Base-by-base conservation (phyloP, 2,329 filamentous ascomycete genomes). In the Zasmidium angulare region DNA sequence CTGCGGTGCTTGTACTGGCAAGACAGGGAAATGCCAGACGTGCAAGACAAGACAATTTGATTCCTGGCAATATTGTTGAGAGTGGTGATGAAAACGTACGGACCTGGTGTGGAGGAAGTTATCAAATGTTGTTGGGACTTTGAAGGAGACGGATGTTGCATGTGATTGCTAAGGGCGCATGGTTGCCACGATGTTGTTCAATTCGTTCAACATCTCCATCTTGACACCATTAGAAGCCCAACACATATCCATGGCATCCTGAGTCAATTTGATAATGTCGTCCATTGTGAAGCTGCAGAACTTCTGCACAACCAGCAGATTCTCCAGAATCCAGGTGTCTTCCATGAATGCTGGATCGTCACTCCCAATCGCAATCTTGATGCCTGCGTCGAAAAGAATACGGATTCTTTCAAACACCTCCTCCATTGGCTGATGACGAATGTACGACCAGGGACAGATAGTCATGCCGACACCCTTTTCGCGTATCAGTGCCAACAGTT, bases 311-410 rank as follows among this genome's bases (percentile, higher is more conserved):
- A 81, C 74, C 52, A 78, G 71, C 72, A 82, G 69, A 54, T 81
- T 81, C 11, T 79, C 77, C 59, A 77, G 69, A 23, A 82, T 70
- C 80, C 79, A 83, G 36, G 79, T 77, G 58, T 82, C 74, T 58
- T 81, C 77, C 72, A 82, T 78, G 54, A 81, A 80, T 2, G 78
- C 77, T 12, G 79, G 80, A 61, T 82, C 79, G 63, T 82, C 80
- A 55, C 77, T 79, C 56, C 78, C 79, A 59, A 82, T 77, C 52
- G 76, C 77, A 50, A 81, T 72, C 48, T 76, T 76, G n/a, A 82
- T 74, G 0, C 78, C 79, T 4, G 69, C 72, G 31, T 81, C 76
- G 58, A 76, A 72, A 21, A 81, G 72, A 46, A 66, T 74, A 19
- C 75, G 71, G 46, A 82, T 76, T 48, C 79, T 79, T 1, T 77